Percentiles rank a stretch among this genome's conserved stretches.
Evolutionary conservation across 2,329 filamentous ascomycete genomes (phyloP).

Genomic region (Chrysoporthe puriensis): DNA sequence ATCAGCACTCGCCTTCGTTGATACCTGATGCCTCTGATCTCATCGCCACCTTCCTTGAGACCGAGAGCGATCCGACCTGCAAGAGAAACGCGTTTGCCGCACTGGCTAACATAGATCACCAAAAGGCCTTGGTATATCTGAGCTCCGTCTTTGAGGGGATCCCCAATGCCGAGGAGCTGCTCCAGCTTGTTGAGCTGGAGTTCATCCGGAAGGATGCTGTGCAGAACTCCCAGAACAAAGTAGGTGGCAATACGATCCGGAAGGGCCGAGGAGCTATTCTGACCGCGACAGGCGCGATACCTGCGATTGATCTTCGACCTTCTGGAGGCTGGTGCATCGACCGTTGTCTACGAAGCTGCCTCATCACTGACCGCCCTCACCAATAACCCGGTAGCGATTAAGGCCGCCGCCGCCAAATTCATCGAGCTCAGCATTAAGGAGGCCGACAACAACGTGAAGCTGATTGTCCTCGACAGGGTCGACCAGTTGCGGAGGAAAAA

Average conservation of each 20-base stretch:
- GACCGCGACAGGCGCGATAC: conserved; percentile 72
- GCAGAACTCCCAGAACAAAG: conserved; percentile 92
- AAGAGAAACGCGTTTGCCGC: conserved; percentile 98
- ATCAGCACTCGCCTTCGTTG: conserved; percentile 83
- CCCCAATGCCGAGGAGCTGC: conserved; percentile 88
- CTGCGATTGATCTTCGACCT: conserved; percentile 94
- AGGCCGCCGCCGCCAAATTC: conserved; percentile 93
- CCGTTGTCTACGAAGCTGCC: conserved; percentile 95
- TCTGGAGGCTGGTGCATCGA: conserved; percentile 88
- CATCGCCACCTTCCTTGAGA: conserved; percentile 84
- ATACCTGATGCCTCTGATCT: conserved; percentile 96
- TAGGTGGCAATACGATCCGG: conserved; percentile 41
- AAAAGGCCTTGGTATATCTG: conserved; percentile 86
- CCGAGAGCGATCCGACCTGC: conserved; percentile 92
- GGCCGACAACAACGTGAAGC: conserved; percentile 98
- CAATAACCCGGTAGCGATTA: conserved; percentile 95
- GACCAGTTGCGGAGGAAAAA: conserved; percentile 86
- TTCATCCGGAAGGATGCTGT: conserved; percentile 98
- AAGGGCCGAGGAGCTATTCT: conserved; percentile 31
- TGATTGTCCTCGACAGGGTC: conserved; percentile 95
- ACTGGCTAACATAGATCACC: conserved; percentile 86
- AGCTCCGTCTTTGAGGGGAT: conserved; percentile 91
- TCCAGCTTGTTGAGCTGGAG: conserved; percentile 92
- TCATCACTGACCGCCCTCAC: conserved; percentile 93
- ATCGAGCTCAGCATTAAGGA: conserved; percentile 98